A percentile compares a stretch with the other conserved stretches of the same genome.
These are phyloP conservation scores for Scutellaria barbata DNA, from an alignment of 257 asterid genomes.

Conservation along the genomic window DNA sequence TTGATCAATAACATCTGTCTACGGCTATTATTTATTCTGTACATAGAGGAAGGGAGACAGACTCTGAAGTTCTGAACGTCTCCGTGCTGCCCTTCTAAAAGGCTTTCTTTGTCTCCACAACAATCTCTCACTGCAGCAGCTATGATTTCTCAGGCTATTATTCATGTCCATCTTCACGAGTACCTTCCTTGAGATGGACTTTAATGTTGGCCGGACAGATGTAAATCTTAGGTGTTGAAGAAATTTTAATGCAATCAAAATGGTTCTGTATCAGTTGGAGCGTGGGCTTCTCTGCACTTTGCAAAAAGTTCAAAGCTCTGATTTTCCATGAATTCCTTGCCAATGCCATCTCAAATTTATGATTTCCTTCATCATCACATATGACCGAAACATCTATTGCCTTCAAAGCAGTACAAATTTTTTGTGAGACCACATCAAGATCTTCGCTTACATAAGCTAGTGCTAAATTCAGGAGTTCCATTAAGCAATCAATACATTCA, in stretches of 20 bases:
- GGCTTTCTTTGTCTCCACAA: conserved; percentile 79
- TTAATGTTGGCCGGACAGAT: conserved; percentile 70
- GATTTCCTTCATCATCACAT: conserved; percentile 48
- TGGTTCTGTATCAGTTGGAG: conserved; percentile 76
- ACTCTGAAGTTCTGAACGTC: conserved; percentile 57
- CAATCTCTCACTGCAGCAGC: conserved; percentile 49
- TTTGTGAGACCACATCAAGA: conserved; percentile 54
- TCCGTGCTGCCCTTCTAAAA: conserved; percentile 66
- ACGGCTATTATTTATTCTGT: conserved; percentile 39
- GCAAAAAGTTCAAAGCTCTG: conserved; percentile 61
- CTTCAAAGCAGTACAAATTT: conserved; percentile 67
- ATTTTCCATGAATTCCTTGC: conserved; percentile 81
- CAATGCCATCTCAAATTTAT: conserved; percentile 70
- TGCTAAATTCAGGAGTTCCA: conserved; percentile 55
- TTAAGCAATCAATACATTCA: conserved; percentile 56
- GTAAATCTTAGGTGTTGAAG: conserved; percentile 71
- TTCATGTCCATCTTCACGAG: conserved; percentile 33
- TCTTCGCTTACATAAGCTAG: conserved; percentile 56
- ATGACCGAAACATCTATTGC: conserved; percentile 64
- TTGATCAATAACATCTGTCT: conserved; percentile 33
- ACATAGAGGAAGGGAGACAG: conserved; percentile 67
- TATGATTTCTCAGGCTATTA: conserved; percentile 33
- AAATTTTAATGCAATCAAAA: conserved; percentile 79
- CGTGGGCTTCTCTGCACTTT: conserved; percentile 66
- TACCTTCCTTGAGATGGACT: conserved; percentile 34